phyloP scores from a whole-genome alignment of 257 asterid genomes.

The Forsythia viridissima region DNA sequence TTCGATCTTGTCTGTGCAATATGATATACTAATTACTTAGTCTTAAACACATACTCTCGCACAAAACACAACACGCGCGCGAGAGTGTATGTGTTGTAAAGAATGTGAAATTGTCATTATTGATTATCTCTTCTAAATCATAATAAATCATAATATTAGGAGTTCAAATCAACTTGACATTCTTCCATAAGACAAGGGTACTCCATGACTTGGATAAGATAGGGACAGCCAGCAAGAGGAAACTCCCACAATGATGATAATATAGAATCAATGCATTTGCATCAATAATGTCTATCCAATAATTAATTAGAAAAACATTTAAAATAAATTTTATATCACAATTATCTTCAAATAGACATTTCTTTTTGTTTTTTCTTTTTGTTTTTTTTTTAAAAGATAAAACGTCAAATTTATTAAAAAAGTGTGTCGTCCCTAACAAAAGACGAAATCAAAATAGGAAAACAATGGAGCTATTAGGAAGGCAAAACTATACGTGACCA shows the following conservation, averaged over 20 bases:
- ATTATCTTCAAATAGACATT: too few species aligned
- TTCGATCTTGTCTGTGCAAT: background rate
- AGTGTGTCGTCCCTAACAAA: too few species aligned
- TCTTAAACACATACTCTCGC: too few species aligned
- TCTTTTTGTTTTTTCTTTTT: too few species aligned
- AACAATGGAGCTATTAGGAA: too few species aligned
- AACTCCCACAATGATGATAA: conserved; percentile 15
- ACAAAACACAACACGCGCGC: too few species aligned
- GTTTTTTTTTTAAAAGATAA: too few species aligned
- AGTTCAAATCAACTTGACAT: background rate
- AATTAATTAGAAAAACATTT: background rate
- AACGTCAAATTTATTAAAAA: too few species aligned
- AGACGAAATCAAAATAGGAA: too few species aligned
- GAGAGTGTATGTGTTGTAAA: background rate
- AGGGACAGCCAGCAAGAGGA: conserved; percentile 19
- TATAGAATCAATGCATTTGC: conserved; percentile 17
- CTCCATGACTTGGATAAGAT: conserved; percentile 31
- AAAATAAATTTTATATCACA: conserved; percentile 1
- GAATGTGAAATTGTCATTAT: background rate
- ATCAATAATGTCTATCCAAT: conserved; percentile 27
- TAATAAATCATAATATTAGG: background rate
- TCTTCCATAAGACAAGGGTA: conserved; percentile 10
- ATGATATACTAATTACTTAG: too few species aligned
- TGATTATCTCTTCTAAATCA: background rate
- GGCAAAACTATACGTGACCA: too few species aligned